Base-by-base conservation (phyloP, 2,329 filamentous ascomycete genomes). In the Calonectria hongkongensis region DNA sequence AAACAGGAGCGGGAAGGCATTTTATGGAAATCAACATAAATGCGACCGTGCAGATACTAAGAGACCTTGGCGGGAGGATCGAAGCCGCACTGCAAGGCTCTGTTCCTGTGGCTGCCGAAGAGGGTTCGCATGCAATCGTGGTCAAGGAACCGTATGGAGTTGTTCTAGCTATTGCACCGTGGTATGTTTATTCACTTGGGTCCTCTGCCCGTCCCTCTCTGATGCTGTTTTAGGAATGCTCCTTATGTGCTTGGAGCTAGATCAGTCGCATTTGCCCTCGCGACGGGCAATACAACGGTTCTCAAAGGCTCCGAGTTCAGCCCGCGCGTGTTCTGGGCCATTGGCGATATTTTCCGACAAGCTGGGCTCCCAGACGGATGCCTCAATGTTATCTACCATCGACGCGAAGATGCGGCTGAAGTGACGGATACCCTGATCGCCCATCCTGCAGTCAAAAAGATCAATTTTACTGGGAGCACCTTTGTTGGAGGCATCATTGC, bases 401-500 rank as follows among this genome's bases (percentile, higher is more conserved):
- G 92, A 2, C 90, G 91, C 60, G 88, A 91, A 68, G 90, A 94
- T 78, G 94, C 94, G 0, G 87, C 92, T 0, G 86, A 87, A 10
- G 86, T 96, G 27, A 95, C 94, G 0, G 88, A 87, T 41, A 86
- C 89, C 1, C 83, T 96, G 25, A 94, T 97, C 76, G 89, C 90
- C 62, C 87, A 94, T 79, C 89, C 89, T 0, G 85, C 86, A 0
- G 85, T 97, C 70, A 92, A 91, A 82, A 97, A 97, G 85, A 88
- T 97, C 81, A 97, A 95, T 84, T 97, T 97, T 83, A 97, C 95
- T 0, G 95, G 95, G 41, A 93, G 90, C 78, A 95, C 94, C 0
- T 81, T 82, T 0, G 92, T 97, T 0, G 95, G 95, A 1, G 88
- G 90, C 41, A 93, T 95, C 81, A 91, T 97, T 70, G 93, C 91